Percentiles rank a stretch among this genome's conserved stretches.
phyloP scores from a whole-genome alignment of 768 basidiomycete genomes.

The Flagelloscypha sp. region DNA sequence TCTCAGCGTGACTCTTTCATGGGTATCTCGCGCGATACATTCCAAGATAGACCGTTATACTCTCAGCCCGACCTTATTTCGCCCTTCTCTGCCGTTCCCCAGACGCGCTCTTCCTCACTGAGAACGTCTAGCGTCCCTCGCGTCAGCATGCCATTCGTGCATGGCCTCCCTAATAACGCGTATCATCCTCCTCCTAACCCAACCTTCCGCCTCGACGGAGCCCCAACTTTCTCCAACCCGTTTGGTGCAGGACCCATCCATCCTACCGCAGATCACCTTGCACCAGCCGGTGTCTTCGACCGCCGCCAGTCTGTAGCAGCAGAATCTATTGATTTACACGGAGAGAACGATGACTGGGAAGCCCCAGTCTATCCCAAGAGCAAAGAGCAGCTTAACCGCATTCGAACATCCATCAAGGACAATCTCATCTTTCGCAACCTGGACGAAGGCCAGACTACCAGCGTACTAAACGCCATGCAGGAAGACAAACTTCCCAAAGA shows the following conservation, averaged over 20 bases:
- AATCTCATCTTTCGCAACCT: constrained; percentile 96
- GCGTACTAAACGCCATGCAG: constrained; percentile 93
- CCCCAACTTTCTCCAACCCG: too few relatives aligned
- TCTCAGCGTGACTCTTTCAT: constrained; percentile 42
- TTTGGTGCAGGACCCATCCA: too few relatives aligned
- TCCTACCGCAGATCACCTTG: too few relatives aligned
- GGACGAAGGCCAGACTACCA: constrained; percentile 90
- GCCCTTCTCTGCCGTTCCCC: constrained; percentile 50
- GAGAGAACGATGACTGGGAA: constrained; percentile 50
- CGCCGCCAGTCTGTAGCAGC: constrained; percentile 93
- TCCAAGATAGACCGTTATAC: too few relatives aligned
- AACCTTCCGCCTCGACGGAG: too few relatives aligned
- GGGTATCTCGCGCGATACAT: constrained; percentile 52
- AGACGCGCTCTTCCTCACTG: constrained; percentile 41
- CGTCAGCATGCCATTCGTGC: too few relatives aligned
- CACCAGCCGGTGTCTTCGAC: constrained; percentile 78
- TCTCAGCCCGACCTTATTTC: too few relatives aligned
- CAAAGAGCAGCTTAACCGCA: constrained; percentile 76
- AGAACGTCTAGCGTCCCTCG: constrained; percentile 40
- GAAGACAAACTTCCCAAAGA: constrained; percentile 65
- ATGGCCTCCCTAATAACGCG: too few relatives aligned
- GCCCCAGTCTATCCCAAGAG: constrained; percentile 76
- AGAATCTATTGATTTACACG: constrained; percentile 86
- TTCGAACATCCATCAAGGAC: constrained; percentile 77
- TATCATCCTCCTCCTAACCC: too few relatives aligned